phyloP scores from a whole-genome alignment of 345 rosid genomes.

The Turritis glabra region DNA sequence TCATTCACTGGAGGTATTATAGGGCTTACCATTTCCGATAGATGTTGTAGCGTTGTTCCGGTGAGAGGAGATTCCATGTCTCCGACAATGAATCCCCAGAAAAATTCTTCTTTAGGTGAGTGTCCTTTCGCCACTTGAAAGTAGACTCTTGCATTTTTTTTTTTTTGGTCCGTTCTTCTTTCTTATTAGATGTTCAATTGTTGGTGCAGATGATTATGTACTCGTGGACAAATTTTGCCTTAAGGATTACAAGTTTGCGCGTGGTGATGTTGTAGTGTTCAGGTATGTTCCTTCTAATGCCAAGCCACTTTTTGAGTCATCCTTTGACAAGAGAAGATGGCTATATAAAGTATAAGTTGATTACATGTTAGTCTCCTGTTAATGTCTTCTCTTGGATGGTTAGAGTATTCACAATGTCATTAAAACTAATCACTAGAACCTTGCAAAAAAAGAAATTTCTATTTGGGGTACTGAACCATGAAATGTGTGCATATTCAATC shows the following conservation, averaged over 20 bases:
- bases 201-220: constrained; percentile 80
- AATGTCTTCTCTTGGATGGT: neutral
- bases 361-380: constrained; percentile 6
- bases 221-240: constrained; percentile 81
- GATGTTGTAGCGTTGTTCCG: constrained; percentile 54
- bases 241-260: constrained; percentile 67
- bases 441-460: neutral
- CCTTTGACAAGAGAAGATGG: neutral
- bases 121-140: neutral
- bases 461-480: neutral
- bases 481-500: neutral
- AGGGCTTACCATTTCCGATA: constrained; percentile 67
- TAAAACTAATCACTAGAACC: neutral
- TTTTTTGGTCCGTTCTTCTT: neutral
- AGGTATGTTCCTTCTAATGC: constrained; percentile 47
- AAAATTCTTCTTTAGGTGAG: constrained; percentile 40
- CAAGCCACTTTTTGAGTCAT: constrained; percentile 16
- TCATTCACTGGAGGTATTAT: constrained; percentile 59
- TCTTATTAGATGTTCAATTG: constrained; percentile 27
- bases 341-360: neutral
- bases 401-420: neutral
- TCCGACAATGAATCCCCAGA: constrained; percentile 66
- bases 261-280: constrained; percentile 79
- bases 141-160: neutral
- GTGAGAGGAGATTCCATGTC: constrained; percentile 82